phyloP scores from a whole-genome alignment of 164 flowering plant genomes.

The Sedum album region DNA sequence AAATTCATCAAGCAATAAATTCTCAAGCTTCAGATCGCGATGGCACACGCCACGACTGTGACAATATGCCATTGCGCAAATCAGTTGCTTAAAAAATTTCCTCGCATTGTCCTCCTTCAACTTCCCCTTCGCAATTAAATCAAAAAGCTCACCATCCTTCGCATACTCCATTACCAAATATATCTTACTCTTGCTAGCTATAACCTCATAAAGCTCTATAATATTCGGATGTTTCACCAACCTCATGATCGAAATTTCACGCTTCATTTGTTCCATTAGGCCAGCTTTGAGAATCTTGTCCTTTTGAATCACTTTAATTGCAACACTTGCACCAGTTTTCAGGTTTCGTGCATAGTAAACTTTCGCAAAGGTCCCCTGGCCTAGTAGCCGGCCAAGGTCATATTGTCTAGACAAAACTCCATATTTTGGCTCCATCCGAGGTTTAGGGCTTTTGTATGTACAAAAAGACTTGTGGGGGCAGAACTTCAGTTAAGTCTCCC shows the following conservation, averaged over 20 bases:
- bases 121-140: constrained; percentile 73
- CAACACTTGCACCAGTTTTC: constrained; percentile 49
- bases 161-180: constrained; percentile 75
- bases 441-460: too few species aligned
- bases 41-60: constrained; percentile 79
- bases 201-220: constrained; percentile 67
- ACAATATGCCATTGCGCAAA: constrained; percentile 68
- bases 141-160: constrained; percentile 82
- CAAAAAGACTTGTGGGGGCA: too few species aligned
- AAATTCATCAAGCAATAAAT: constrained; percentile 67
- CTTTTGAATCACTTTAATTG: constrained; percentile 68
- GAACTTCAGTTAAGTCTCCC: too few species aligned
- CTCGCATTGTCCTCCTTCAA: constrained; percentile 61
- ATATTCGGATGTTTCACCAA: constrained; percentile 65
- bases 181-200: constrained; percentile 73
- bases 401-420: constrained; percentile 54
- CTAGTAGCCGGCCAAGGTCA: constrained; percentile 70
- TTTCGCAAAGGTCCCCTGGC: constrained; percentile 88
- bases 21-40: constrained; percentile 81
- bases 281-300: constrained; percentile 65
- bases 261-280: constrained; percentile 60
- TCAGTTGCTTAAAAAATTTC: constrained; percentile 65
- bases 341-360: constrained; percentile 68
- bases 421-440: constrained; percentile 60
- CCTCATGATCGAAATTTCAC: constrained; percentile 74